Percentiles rank a stretch among this genome's conserved stretches.
phyloP scores from a whole-genome alignment of 768 basidiomycete genomes.

The Panellus pusillus region DNA sequence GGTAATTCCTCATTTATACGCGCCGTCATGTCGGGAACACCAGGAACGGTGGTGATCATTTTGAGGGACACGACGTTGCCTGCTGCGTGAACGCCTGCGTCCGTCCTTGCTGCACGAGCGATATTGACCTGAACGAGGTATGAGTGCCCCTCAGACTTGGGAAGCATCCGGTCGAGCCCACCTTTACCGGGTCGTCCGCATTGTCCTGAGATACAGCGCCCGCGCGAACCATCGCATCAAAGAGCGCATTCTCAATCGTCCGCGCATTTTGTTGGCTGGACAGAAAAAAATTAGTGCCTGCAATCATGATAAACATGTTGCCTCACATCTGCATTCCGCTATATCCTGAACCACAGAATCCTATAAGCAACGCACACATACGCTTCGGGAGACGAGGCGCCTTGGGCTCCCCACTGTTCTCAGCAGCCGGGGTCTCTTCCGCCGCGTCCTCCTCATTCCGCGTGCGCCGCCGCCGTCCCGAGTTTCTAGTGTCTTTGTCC shows the following conservation, averaged over 20 bases:
- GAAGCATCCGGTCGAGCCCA: conserved; percentile 26
- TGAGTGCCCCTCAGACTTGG: neutral
- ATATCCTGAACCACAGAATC: conserved; percentile 91
- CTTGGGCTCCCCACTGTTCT: conserved; percentile 34
- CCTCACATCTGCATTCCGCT: conserved; percentile 96
- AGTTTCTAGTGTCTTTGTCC: conserved; percentile 37
- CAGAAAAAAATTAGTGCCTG: conserved; percentile 2
- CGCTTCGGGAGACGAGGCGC: conserved; percentile 74
- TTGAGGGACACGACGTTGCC: conserved; percentile 93
- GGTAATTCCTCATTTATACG: conserved; percentile 88
- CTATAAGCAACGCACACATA: conserved; percentile 80
- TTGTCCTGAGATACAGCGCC: conserved; percentile 97
- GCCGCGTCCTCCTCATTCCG: conserved; percentile 35
- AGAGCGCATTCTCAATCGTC: conserved; percentile 91
- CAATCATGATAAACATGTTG: neutral
- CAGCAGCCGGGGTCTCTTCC: conserved; percentile 9
- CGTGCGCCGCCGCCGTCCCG: conserved; percentile 43
- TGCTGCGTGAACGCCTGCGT: conserved; percentile 96
- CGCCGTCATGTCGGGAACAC: conserved; percentile 64
- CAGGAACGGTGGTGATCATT: conserved; percentile 78
- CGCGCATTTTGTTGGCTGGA: conserved; percentile 66
- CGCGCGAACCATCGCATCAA: conserved; percentile 82
- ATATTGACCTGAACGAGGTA: conserved; percentile 64
- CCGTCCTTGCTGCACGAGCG: conserved; percentile 89
- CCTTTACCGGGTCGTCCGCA: conserved; percentile 86